Base-by-base conservation (phyloP, 805 yeast species). In the Pichia cabralensis region DNA sequence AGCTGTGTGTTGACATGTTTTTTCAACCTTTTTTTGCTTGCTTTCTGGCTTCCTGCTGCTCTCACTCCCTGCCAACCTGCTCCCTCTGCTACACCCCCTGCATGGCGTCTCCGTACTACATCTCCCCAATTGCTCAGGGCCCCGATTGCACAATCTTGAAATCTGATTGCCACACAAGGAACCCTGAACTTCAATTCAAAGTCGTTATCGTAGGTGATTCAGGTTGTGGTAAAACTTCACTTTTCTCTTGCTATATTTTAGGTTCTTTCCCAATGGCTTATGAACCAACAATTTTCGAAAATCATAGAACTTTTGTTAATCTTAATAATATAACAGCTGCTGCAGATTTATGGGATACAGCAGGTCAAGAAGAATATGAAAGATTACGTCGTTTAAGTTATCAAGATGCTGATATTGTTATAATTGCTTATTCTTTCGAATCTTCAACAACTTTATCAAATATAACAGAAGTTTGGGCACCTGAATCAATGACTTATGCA, bases 191-290 rank as follows among this genome's bases (percentile, higher is more conserved):
- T n/a, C n/a, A n/a, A n/a, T n/a, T n/a, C 39, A 60, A 60, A 32
- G 45, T 58, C 64, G 97, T 92, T 42, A 96, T 89, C 42, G 96
- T 92, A 33, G 98, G 98, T 44, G 98, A 92, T 64, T 96, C 97
- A 73, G 97, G 97, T 50, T 96, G 92, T 46, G 98, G 98, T 51
- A 89, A 86, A 52, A 89, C 97, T 8, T 89, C 97, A 61, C 73
- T 92, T 40, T 72, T 92, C 47, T 89, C 92, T 52, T 86, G 96
- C 39, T 89, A 89, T 62, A 86, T 96, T 34, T 85, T 95, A 38
- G 84, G 86, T 60, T 86, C 86, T 55, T 89, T 89, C 61, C 98
- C 98, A 20, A 83, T 92, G 26, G 96, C 89, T 61, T 89, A 89
- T 58, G 96, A 92, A 35, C 97, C 97, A 43, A 89, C 98, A 16